Evolutionary conservation across 106 monocot species (phyloP).

Genomic region (Chionographis japonica): DNA sequence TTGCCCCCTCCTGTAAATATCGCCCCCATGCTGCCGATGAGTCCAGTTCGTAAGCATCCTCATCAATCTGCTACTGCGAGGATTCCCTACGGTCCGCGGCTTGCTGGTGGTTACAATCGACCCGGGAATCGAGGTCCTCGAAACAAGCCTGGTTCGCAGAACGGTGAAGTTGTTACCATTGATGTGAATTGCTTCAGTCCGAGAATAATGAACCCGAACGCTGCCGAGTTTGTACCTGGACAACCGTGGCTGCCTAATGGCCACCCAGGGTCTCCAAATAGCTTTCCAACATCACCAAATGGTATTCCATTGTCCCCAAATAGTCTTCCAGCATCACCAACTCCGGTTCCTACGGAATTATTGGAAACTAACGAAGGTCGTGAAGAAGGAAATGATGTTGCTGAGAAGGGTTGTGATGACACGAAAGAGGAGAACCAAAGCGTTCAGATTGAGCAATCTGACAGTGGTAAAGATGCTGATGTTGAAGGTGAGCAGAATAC

Average conservation of each 20-base stretch:
- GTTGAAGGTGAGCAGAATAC: slow-evolving; percentile 19
- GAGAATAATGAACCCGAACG: slow-evolving; percentile 80
- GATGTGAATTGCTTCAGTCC: slow-evolving; percentile 33
- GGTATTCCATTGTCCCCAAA: slow-evolving; percentile 16
- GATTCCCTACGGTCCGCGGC: slow-evolving; percentile 88
- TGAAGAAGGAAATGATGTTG: slow-evolving; percentile 19
- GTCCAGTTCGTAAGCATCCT: slow-evolving; percentile 60
- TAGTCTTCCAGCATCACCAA: slow-evolving; percentile 28
- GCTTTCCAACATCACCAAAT: slow-evolving; percentile 25
- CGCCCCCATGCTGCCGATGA: slow-evolving; percentile 48
- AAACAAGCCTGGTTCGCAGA: slow-evolving; percentile 43
- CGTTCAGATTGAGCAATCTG: slow-evolving; percentile 7
- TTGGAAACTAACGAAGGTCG: slow-evolving; percentile 24
- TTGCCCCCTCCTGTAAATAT: slow-evolving; percentile 73
- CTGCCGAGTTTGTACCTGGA: slow-evolving; percentile 80
- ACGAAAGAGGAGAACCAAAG: slow-evolving; percentile 5
- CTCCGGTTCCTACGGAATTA: slow-evolving; percentile 14
- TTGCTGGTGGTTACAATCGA: slow-evolving; percentile 65
- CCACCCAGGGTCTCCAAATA: slow-evolving; percentile 28
- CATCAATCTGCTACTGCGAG: slow-evolving; percentile 87
- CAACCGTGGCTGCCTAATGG: slow-evolving; percentile 67
- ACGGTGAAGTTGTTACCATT: slow-evolving; percentile 25
- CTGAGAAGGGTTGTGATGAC: slow-evolving; percentile 1
- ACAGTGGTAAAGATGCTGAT: slow-evolving; percentile 4
- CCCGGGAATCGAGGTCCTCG: slow-evolving; percentile 53